Evolutionary conservation across 108 stramenopile species (phyloP).

Genomic region (Stephanodiscus minutulus): DNA sequence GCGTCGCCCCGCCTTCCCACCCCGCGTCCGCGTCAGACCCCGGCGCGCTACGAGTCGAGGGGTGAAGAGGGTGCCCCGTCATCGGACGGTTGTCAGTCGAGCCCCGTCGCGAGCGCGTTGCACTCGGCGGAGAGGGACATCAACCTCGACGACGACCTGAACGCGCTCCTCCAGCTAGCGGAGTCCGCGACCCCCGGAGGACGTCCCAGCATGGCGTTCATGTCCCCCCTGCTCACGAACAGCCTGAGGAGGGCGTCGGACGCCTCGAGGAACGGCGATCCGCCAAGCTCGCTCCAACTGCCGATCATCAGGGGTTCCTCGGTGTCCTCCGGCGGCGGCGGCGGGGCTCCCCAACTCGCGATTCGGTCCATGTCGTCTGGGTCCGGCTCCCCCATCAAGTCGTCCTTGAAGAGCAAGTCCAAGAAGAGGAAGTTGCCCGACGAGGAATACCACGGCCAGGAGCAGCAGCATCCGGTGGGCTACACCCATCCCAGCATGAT

Average conservation of each 20-base stretch:
- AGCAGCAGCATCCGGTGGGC: conserved; percentile 13
- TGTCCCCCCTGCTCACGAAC: conserved; percentile 45
- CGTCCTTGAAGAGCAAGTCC: conserved; percentile 28
- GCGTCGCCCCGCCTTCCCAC: conserved; percentile 55
- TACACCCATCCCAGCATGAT: conserved; percentile 42
- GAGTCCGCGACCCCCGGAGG: conserved; percentile 62
- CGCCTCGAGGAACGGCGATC: conserved; percentile 16
- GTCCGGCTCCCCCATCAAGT: conserved; percentile 10
- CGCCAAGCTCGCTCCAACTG: conserved; percentile 40
- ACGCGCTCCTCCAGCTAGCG: conserved; percentile 78
- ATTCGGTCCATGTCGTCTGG: conserved; percentile 19
- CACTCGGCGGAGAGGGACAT: conserved; percentile 77
- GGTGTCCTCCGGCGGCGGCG: conserved; percentile 5
- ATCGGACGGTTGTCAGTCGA: conserved; percentile 33
- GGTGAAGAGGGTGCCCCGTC: conserved; percentile 43
- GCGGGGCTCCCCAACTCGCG: conserved; percentile 31
- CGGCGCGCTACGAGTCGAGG: conserved; percentile 9
- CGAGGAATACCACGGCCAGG: conserved; percentile 18
- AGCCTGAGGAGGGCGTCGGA: conserved; percentile 26
- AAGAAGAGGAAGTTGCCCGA: conserved; percentile 47
- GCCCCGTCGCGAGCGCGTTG: conserved; percentile 62
- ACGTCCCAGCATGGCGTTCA: conserved; percentile 26
- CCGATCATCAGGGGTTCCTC: conserved; percentile 40
- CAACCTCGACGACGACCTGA: conserved; percentile 86
- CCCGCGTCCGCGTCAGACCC: conserved; percentile 10